Base-by-base conservation (phyloP, 1,139 yeast genomes). In the Meyerozyma elateridarum region DNA sequence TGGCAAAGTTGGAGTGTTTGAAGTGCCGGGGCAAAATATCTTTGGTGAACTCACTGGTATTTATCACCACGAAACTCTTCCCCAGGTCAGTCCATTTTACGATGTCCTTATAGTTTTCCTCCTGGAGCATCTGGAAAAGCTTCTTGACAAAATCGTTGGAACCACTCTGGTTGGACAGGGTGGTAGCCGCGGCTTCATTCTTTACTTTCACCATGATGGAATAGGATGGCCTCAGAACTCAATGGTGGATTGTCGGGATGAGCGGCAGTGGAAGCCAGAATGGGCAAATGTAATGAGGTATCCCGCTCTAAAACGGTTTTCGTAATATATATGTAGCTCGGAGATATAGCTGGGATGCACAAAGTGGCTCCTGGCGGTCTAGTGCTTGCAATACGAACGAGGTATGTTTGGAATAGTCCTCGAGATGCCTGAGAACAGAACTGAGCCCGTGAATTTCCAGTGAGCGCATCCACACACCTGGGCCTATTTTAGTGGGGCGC, bases 71-170 rank as follows among this genome's bases (percentile, higher is more conserved):
- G 59, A 91, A 91, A 28, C 87, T 76, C 49, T 85, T 93, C 1
- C 96, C 96, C 15, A 55, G 54, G 20, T 72, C 73, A 1, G 94
- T 79, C 97, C 97, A 91, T 36, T 83, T 64, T 8, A 91, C 95
- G 20, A 85, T 76, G 37, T 73, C 72, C 31, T 73, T 70, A 54
- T 84, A 85, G 20, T 73, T 69, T 38, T 84, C 85, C 40, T 81
- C 88, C 51, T 85, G 94, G 25, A 91, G 68, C 91, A 91, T 89
- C 40, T 80, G 81, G 51, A 73, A 85, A 24, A 85, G 57, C 52
- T 82, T 83, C 46, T 82, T 78, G 28, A 82, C 91, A 46, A 82
- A 83, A 52, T 83, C 91, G 37, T 82, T 80, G 16, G 81, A 76
- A 2, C 79, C 78, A 30, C 45, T 41, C 28, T 32, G 35, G 35